These are phyloP conservation scores for Wickerhamomyces sydowiorum DNA, from an alignment of 805 yeast genomes.

Conservation along the genomic window DNA sequence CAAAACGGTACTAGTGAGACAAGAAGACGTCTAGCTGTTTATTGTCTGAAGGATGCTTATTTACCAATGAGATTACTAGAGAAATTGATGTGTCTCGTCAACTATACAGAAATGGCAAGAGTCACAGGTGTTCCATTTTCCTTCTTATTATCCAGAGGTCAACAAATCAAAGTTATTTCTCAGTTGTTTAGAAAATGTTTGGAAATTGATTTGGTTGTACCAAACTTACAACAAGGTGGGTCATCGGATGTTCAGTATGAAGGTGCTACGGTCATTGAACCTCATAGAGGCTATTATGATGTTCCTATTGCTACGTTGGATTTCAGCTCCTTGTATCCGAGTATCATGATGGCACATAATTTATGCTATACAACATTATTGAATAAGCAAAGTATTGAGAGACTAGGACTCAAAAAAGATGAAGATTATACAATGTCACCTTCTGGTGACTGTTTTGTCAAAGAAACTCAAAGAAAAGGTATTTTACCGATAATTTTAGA, in stretches of 20 bases:
- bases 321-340: constrained; percentile 95
- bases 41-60: constrained; percentile 94
- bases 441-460: constrained; percentile 87
- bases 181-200: constrained; percentile 92
- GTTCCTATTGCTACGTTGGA: constrained; percentile 97
- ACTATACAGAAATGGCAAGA: constrained; percentile 98
- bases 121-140: constrained; percentile 98
- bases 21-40: constrained; percentile 91
- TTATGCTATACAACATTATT: constrained; percentile 89
- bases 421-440: constrained; percentile 86
- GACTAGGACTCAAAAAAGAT: constrained; percentile 56
- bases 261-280: constrained; percentile 99
- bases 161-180: constrained; percentile 94
- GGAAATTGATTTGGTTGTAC: constrained; percentile 80
- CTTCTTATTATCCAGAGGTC: constrained; percentile 84
- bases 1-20: constrained; percentile 92
- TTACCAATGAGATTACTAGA: constrained; percentile 84
- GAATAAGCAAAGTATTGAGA: constrained; percentile 60
- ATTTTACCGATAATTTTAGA: constrained; percentile 86
- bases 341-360: constrained; percentile 99
- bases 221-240: constrained; percentile 77
- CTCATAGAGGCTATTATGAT: constrained; percentile 90
- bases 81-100: constrained; percentile 92
- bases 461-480: constrained; percentile 64
- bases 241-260: constrained; percentile 87